phyloP scores from a whole-genome alignment of 768 basidiomycete species.

The Lactifluus hygrophoroides region DNA sequence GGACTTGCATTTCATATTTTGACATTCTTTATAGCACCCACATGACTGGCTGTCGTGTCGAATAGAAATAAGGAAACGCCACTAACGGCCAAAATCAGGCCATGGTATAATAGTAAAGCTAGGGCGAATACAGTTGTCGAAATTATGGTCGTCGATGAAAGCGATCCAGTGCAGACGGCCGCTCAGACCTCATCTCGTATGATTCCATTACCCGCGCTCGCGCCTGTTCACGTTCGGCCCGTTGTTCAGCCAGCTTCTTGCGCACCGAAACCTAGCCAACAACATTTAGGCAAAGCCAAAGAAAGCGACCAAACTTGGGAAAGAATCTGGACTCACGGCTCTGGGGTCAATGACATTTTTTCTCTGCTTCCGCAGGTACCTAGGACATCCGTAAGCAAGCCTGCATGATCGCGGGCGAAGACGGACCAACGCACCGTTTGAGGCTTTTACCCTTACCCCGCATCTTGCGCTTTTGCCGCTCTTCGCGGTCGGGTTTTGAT shows the following conservation, averaged over 20 bases:
- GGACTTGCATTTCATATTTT: background rate
- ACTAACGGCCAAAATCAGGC: background rate
- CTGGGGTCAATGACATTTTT: conserved; percentile 91
- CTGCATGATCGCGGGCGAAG: background rate
- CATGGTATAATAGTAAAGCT: background rate
- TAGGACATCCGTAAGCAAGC: conserved; percentile 18
- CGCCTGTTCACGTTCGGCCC: conserved; percentile 26
- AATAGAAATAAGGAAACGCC: background rate
- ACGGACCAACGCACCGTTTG: conserved; percentile 44
- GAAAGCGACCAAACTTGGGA: background rate
- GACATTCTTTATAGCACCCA: conserved; percentile 5
- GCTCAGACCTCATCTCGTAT: conserved; percentile 21
- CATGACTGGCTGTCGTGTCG: background rate
- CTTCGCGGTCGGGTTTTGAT: conserved; percentile 28
- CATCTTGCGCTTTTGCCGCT: conserved; percentile 69
- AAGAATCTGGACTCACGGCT: conserved; percentile 37
- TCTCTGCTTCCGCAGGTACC: conserved; percentile 79
- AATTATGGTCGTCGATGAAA: conserved; percentile 24
- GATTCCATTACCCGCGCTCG: conserved; percentile 20
- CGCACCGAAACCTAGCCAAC: conserved; percentile 36
- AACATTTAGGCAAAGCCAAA: conserved; percentile 23
- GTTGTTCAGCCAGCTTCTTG: conserved; percentile 33
- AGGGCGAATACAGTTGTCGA: background rate
- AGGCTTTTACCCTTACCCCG: conserved; percentile 81
- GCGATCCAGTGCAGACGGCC: conserved; percentile 33